Evolutionary conservation across 805 yeast species (phyloP).

Genomic region (Schwanniomyces yamadae): DNA sequence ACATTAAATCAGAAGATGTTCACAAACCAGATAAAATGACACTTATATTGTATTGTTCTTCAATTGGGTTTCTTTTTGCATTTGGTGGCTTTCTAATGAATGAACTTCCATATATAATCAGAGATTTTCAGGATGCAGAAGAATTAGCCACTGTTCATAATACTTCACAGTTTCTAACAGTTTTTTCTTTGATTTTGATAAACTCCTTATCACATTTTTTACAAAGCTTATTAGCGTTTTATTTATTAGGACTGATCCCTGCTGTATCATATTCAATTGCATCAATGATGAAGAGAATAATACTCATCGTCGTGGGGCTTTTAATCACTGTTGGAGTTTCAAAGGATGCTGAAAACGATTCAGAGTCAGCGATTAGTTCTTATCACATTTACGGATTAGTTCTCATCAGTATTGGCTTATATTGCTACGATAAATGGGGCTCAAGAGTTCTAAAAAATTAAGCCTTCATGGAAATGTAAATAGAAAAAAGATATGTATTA

Average conservation of each 20-base stretch:
- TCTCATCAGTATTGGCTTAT: conserved; percentile 55
- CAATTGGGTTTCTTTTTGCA: conserved; percentile 67
- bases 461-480: too few relatives aligned
- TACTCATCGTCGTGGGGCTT: conserved; percentile 76
- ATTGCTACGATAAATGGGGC: conserved; percentile 67
- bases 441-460: conserved; percentile 19
- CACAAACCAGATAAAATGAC: conserved; percentile 76
- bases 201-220: conserved; percentile 77
- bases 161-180: conserved; percentile 26
- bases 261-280: conserved; percentile 87
- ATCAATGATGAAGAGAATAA: conserved; percentile 83
- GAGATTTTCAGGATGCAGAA: conserved; percentile 6
- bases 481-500: neutral
- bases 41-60: conserved; percentile 74
- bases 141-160: conserved; percentile 11
- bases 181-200: conserved; percentile 51
- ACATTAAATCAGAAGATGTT: conserved; percentile 14
- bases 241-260: conserved; percentile 74
- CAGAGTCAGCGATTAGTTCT: conserved; percentile 25
- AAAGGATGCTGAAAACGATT: conserved; percentile 13
- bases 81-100: conserved; percentile 68
- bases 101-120: conserved; percentile 47
- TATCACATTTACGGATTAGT: conserved; percentile 50
- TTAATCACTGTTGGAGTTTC: conserved; percentile 53
- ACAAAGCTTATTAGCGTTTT: conserved; percentile 80